A percentile compares a stretch with the other conserved stretches of the same genome.
phyloP scores from a whole-genome alignment of 2,329 filamentous ascomycete species.

The Diaporthe citriasiana region DNA sequence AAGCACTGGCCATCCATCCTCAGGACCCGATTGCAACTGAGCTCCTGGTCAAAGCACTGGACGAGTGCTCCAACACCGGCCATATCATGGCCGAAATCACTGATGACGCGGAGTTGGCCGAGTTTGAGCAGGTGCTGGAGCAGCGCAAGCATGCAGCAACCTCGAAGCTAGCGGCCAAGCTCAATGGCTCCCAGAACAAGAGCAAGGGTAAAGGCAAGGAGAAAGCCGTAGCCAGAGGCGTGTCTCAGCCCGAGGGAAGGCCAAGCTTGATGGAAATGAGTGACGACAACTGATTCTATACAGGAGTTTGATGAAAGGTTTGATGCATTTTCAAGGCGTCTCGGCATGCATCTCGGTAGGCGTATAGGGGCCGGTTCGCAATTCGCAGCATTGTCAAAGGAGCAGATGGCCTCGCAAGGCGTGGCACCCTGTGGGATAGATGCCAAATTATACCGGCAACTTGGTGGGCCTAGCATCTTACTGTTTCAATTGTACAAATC shows the following conservation, averaged over 20 bases:
- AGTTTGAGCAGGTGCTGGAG: constrained; percentile 67
- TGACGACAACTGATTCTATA: constrained; percentile 61
- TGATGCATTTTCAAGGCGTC: constrained; percentile 39
- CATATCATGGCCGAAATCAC: constrained; percentile 41
- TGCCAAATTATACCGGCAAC: constrained; percentile 28
- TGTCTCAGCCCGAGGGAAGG: constrained; percentile 52
- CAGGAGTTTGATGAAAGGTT: constrained; percentile 14
- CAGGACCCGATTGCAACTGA: constrained; percentile 88
- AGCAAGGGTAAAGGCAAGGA: constrained; percentile 61
- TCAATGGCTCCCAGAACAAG: constrained; percentile 49
- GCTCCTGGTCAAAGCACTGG: constrained; percentile 78
- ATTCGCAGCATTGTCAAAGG: constrained; percentile 24
- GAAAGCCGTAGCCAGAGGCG: constrained; percentile 55
- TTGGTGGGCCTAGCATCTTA: constrained; percentile 23
- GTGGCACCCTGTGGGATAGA: constrained; percentile 30
- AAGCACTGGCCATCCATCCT: constrained; percentile 82
- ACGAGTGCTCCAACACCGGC: constrained; percentile 65
- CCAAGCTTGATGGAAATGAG: constrained; percentile 70
- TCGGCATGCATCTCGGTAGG: constrained; percentile 36
- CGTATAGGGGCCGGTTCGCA: constrained; percentile 10
- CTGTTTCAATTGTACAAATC: not conserved
- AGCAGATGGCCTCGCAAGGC: not conserved
- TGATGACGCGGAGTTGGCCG: constrained; percentile 51
- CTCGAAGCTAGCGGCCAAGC: constrained; percentile 49
- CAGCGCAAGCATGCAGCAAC: constrained; percentile 61